Conservation (phyloP, 2,329 filamentous ascomycete species). For the Diaporthe vaccinii region DNA sequence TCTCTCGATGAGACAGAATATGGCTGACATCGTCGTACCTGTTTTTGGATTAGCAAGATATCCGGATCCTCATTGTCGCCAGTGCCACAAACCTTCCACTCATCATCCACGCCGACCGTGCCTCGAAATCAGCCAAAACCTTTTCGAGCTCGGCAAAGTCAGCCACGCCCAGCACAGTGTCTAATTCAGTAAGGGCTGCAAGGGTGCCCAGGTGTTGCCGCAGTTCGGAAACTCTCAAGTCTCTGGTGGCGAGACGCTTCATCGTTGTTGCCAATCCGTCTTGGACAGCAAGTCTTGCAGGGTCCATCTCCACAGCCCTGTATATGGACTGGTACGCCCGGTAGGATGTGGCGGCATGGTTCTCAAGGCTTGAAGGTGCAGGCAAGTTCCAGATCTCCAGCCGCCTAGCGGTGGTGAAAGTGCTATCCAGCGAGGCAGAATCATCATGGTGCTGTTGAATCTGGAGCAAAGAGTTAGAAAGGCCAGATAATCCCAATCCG, state of each 20-base stretch:
- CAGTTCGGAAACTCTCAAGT: conserved; percentile 64
- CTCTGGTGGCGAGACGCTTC: conserved; percentile 64
- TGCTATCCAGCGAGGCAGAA: conserved; percentile 74
- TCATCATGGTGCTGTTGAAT: conserved; percentile 72
- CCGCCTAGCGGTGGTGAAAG: conserved; percentile 83
- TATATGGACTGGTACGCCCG: conserved; percentile 85
- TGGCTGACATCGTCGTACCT: conserved; percentile 84
- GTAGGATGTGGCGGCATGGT: conserved; percentile 79
- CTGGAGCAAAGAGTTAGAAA: conserved; percentile 85
- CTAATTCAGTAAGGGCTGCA: conserved; percentile 83
- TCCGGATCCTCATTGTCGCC: not conserved
- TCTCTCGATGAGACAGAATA: conserved; percentile 86
- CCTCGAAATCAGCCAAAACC: conserved; percentile 73
- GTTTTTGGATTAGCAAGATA: conserved; percentile 45
- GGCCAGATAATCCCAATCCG: conserved; percentile 84
- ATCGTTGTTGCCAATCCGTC: conserved; percentile 74
- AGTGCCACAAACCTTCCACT: conserved; percentile 75
- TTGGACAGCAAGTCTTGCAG: conserved; percentile 71
- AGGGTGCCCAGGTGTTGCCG: conserved; percentile 72
- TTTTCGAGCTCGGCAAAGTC: conserved; percentile 72
- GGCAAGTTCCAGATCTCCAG: conserved; percentile 94
- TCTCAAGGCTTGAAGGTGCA: conserved; percentile 72
- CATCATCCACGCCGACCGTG: conserved; percentile 83
- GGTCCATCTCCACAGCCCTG: conserved; percentile 69
- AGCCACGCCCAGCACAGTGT: conserved; percentile 77